Base-by-base conservation (phyloP, 2,329 filamentous ascomycete species). In the Cordyceps tenuipes region DNA sequence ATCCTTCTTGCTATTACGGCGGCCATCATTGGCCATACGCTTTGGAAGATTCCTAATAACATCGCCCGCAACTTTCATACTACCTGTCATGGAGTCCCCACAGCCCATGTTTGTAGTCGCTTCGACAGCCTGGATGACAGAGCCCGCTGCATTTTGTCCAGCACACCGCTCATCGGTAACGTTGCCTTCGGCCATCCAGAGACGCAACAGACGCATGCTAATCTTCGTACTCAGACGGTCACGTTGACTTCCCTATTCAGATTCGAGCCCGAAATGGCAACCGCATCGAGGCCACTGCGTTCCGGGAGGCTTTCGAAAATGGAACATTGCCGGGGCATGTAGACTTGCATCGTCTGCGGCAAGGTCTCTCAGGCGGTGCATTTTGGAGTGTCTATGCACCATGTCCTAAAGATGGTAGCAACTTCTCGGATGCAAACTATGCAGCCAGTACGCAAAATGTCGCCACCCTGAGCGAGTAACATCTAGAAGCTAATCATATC, bases 341-440 rank as follows among this genome's bases (percentile, higher is more conserved):
- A 57, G 93, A 97, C 71, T 76, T 96, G 9, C 86, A 88, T 1
- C 84, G 92, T 5, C 79, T 96, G 52, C 79, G 82, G 41, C 73
- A 83, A 54, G 91, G 92, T 1, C 79, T 81, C 65, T 84, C 87
- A 63, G 91, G 91, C 44, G 93, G 91, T 59, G 86, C 89, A n/a
- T 97, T 97, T 71, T 97, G 92, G 93, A 92, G 88, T 69, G 90
- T 94, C 10, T 97, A 81, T 67, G 84, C 88, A 46, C 83, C 83
- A 0, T 97, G 92, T 68, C 91, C 92, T 0, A 71, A 73, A 12
- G 84, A 93, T 67, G 84, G 83, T 51, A 81, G 81, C 5, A 85
- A 95, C 72, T 91, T 90, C 68, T 88, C 87, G 0, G 82, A 91
- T 67, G 82, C 79, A 57, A 88, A 85, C 68, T 92, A 92, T 68